Evolutionary conservation across 2,329 filamentous ascomycete genomes (phyloP).

Genomic region (Passalora sequoiae): DNA sequence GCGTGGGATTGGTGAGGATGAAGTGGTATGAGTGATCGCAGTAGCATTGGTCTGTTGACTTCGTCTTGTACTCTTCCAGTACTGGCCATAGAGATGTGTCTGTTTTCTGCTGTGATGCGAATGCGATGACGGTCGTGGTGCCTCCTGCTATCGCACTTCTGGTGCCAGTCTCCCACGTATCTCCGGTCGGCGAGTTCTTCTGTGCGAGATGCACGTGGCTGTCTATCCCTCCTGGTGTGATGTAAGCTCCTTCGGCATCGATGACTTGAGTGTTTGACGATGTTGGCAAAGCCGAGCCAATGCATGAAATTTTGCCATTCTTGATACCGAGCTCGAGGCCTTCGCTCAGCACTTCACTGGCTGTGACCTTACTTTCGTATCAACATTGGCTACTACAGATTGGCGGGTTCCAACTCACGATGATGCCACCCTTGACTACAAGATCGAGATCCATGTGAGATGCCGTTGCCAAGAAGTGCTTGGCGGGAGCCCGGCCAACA

Average conservation of each 20-base stretch:
- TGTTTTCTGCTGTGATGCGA: conserved; percentile 51
- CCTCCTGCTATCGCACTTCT: conserved; percentile 55
- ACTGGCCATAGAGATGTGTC: conserved; percentile 44
- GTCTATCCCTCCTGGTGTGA: conserved; percentile 48
- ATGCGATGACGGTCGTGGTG: conserved; percentile 55
- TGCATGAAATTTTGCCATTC: conserved; percentile 42
- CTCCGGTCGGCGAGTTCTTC: conserved; percentile 41
- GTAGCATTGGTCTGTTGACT: conserved; percentile 45
- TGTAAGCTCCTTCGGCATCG: conserved; percentile 44
- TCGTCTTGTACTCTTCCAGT: conserved; percentile 45
- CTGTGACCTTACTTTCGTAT: conserved; percentile 38
- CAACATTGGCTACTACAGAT: conserved; percentile 1
- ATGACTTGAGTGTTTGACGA: conserved; percentile 36
- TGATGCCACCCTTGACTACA: conserved; percentile 40
- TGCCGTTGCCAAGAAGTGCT: conserved; percentile 6
- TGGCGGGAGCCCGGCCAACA: neutral
- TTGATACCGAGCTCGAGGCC: conserved; percentile 47
- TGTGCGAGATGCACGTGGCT: conserved; percentile 48
- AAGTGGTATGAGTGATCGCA: conserved; percentile 56
- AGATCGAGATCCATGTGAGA: conserved; percentile 35
- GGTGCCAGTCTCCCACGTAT: conserved; percentile 47
- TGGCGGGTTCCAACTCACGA: conserved; percentile 29
- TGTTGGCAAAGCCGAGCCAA: conserved; percentile 39
- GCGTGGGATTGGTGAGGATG: conserved; percentile 45
- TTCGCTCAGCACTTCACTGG: conserved; percentile 41